Conservation (phyloP, 345 rosid species). For the Rhizophora mangle region DNA sequence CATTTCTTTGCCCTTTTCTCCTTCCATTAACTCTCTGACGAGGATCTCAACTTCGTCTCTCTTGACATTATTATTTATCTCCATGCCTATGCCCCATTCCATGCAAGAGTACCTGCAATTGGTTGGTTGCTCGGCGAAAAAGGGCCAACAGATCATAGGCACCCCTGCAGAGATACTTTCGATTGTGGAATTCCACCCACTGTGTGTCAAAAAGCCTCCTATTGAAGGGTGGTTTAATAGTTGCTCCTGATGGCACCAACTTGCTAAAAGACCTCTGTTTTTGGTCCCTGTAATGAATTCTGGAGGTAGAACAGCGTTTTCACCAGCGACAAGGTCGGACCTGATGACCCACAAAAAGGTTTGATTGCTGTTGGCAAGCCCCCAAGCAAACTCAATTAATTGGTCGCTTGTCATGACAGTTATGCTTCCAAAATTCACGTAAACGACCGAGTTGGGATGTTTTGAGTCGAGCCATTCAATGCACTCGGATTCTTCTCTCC, state of each 20-base stretch:
- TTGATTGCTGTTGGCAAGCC: constrained; percentile 14
- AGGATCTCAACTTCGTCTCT: constrained; percentile 23
- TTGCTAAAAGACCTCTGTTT: constrained; percentile 10
- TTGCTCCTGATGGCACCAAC: constrained; percentile 21
- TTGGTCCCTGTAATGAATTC: background rate
- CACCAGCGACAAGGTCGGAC: constrained; percentile 13
- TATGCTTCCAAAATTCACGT: constrained; percentile 20
- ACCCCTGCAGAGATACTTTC: constrained; percentile 19
- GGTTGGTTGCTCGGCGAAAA: constrained; percentile 25
- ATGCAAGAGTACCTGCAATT: constrained; percentile 13
- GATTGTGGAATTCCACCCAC: constrained; percentile 26
- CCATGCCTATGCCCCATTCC: constrained; percentile 24
- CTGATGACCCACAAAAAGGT: constrained; percentile 16
- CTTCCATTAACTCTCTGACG: constrained; percentile 23
- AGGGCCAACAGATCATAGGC: constrained; percentile 31
- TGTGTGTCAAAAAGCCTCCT: constrained; percentile 20
- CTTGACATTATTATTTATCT: constrained; percentile 19
- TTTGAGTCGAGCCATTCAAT: constrained; percentile 13
- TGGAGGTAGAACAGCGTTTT: constrained; percentile 1
- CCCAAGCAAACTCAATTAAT: constrained; percentile 18
- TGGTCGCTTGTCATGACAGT: constrained; percentile 12
- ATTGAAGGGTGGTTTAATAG: constrained; percentile 13
- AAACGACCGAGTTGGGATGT: constrained; percentile 12
- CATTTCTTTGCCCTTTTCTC: constrained; percentile 18
- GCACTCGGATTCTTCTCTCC: constrained; percentile 12